phyloP scores from a whole-genome alignment of 2,329 filamentous ascomycete species.

The Lachnellula cervina region DNA sequence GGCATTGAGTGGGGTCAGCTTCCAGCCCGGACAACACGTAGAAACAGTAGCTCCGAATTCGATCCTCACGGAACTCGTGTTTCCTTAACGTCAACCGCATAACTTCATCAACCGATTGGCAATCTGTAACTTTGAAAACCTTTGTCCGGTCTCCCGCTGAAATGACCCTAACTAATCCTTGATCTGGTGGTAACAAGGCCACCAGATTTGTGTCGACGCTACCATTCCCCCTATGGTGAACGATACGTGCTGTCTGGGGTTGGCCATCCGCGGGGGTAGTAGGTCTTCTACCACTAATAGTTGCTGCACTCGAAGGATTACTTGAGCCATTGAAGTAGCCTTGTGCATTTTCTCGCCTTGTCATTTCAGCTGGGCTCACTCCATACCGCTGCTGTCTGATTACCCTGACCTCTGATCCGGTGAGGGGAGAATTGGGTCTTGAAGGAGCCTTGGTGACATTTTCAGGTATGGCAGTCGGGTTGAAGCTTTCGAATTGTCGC shows the following conservation, averaged over 20 bases:
- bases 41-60: conserved; percentile 94
- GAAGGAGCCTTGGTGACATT: conserved; percentile 53
- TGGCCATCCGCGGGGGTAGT: conserved; percentile 56
- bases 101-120: conserved; percentile 87
- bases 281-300: conserved; percentile 48
- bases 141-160: conserved; percentile 88
- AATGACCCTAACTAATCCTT: conserved; percentile 88
- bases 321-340: conserved; percentile 51
- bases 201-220: conserved; percentile 84
- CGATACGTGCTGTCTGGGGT: conserved; percentile 56
- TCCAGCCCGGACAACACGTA: conserved; percentile 86
- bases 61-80: conserved; percentile 80
- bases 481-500: conserved; percentile 47
- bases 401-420: conserved; percentile 24
- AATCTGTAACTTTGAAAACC: conserved; percentile 88
- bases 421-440: conserved; percentile 63
- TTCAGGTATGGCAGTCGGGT: conserved; percentile 27
- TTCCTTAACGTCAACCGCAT: conserved; percentile 86
- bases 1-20: conserved; percentile 73
- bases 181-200: conserved; percentile 77
- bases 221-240: conserved; percentile 71
- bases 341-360: conserved; percentile 44
- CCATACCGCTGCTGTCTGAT: conserved; percentile 49
- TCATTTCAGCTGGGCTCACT: conserved; percentile 50
- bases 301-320: conserved; percentile 45